Percentiles rank a stretch among this genome's conserved stretches.
These are phyloP conservation scores for Austropuccinia psidii DNA, from an alignment of 1,284 basidiomycete species.

Conservation along the genomic window DNA sequence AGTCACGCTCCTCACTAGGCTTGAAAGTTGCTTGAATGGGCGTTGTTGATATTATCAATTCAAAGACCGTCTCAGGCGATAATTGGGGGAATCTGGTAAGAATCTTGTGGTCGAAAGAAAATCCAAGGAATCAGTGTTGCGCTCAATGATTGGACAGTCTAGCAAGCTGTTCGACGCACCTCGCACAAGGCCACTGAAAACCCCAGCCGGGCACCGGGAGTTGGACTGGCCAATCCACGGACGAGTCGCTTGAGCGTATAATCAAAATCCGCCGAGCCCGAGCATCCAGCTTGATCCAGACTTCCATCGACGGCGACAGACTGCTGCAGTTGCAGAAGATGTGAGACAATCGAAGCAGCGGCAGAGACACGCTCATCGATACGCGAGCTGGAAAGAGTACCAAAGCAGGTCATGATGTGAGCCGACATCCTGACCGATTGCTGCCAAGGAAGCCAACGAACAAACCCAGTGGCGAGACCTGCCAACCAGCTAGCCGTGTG, in stretches of 20 bases:
- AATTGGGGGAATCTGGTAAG: conserved; percentile 39
- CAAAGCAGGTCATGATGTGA: conserved; percentile 19
- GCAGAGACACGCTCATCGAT: conserved; percentile 18
- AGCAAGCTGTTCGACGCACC: too few relatives aligned
- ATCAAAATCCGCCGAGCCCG: conserved; percentile 40
- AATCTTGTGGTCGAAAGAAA: conserved; percentile 35
- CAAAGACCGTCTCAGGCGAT: conserved; percentile 43
- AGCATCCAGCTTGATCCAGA: background rate
- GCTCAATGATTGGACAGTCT: too few relatives aligned
- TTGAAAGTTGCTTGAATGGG: conserved; percentile 41
- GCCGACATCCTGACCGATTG: conserved; percentile 13
- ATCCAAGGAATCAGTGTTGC: background rate
- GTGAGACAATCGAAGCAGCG: conserved; percentile 25
- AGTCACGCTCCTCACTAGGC: conserved; percentile 45
- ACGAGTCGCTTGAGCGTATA: conserved; percentile 46
- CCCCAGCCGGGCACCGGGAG: conserved; percentile 45
- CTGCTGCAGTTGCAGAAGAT: conserved; percentile 1
- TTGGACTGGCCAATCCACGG: conserved; percentile 47
- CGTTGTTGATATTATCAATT: conserved; percentile 39
- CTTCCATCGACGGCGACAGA: background rate
- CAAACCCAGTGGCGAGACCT: too few relatives aligned
- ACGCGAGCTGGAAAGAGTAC: conserved; percentile 14
- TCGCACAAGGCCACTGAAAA: conserved; percentile 47
- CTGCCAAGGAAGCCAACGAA: too few relatives aligned
- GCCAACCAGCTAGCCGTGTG: too few relatives aligned